These are phyloP conservation scores for Cerioporus squamosus DNA, from an alignment of 1,284 basidiomycete species.

Conservation along the genomic window DNA sequence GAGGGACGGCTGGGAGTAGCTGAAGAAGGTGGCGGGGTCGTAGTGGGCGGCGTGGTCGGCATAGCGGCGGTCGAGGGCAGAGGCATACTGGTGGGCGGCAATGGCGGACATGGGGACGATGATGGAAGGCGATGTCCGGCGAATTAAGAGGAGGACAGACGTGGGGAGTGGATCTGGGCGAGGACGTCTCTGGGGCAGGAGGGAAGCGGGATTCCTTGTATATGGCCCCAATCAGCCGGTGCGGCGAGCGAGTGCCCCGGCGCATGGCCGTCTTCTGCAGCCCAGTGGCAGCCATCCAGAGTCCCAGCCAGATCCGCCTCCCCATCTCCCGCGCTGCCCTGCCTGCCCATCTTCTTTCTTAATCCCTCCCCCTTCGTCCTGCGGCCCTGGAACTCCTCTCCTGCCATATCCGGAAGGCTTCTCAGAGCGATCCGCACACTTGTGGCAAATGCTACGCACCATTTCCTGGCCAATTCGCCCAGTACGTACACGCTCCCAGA, in stretches of 20 bases:
- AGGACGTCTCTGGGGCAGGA: background rate
- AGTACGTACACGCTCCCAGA: slow-evolving; percentile 11
- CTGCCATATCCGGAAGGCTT: slow-evolving; percentile 21
- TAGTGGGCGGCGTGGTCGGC: slow-evolving; percentile 13
- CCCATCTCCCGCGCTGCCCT: no score
- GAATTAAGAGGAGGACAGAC: slow-evolving; percentile 10
- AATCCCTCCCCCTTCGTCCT: slow-evolving; percentile 1
- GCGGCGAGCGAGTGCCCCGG: slow-evolving; percentile 6
- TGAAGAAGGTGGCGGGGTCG: slow-evolving; percentile 19
- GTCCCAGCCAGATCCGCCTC: slow-evolving; percentile 16
- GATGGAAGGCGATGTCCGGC: slow-evolving; percentile 15
- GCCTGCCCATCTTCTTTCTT: background rate
- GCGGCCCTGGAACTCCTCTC: background rate
- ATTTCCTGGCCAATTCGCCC: background rate
- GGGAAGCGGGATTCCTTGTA: slow-evolving; percentile 16
- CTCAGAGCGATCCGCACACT: slow-evolving; percentile 19
- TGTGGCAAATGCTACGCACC: background rate
- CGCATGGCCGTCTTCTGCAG: slow-evolving; percentile 9
- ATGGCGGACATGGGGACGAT: slow-evolving; percentile 20
- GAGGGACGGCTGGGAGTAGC: slow-evolving; percentile 19
- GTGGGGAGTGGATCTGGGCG: no score
- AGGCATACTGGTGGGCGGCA: slow-evolving; percentile 23
- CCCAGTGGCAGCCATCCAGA: background rate
- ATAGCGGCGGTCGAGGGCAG: slow-evolving; percentile 17
- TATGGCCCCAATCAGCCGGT: slow-evolving; percentile 9